Conservation (phyloP, 176 grass and related monocot species). For the Cocos nucifera region DNA sequence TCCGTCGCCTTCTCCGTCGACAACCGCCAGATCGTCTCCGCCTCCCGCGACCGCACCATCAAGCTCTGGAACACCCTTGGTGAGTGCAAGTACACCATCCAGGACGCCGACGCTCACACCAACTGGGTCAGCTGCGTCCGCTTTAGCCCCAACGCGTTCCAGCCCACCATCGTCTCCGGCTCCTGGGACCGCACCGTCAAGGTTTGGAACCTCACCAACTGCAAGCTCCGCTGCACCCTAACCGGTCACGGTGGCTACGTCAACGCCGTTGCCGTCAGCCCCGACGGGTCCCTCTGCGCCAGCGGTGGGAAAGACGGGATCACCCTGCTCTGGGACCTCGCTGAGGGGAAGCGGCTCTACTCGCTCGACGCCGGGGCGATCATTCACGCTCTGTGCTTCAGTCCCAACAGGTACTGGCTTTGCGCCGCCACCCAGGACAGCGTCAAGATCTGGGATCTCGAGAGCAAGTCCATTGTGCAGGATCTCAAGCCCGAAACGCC, state of each 20-base stretch:
- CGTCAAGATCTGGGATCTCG: constrained; percentile 96
- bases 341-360: constrained; percentile 84
- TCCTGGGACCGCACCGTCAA: constrained; percentile 88
- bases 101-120: constrained; percentile 58
- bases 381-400: constrained; percentile 79
- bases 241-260: constrained; percentile 65
- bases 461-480: constrained; percentile 83
- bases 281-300: constrained; percentile 83
- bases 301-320: constrained; percentile 72
- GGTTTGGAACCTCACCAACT: constrained; percentile 95
- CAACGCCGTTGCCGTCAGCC: constrained; percentile 73
- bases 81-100: constrained; percentile 98
- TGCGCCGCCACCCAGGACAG: constrained; percentile 79
- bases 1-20: constrained; percentile 89
- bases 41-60: constrained; percentile 73
- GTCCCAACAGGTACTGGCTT: constrained; percentile 90
- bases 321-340: constrained; percentile 73
- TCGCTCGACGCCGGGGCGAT: constrained; percentile 60
- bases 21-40: constrained; percentile 93
- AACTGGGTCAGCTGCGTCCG: constrained; percentile 82
- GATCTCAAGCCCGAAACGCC: constrained; percentile 65
- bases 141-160: constrained; percentile 49
- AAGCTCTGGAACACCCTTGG: constrained; percentile 97
- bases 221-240: constrained; percentile 61
- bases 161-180: constrained; percentile 59